Evolutionary conservation across 345 rosid genomes (phyloP).

Genomic region (Streptanthus diversifolius): DNA sequence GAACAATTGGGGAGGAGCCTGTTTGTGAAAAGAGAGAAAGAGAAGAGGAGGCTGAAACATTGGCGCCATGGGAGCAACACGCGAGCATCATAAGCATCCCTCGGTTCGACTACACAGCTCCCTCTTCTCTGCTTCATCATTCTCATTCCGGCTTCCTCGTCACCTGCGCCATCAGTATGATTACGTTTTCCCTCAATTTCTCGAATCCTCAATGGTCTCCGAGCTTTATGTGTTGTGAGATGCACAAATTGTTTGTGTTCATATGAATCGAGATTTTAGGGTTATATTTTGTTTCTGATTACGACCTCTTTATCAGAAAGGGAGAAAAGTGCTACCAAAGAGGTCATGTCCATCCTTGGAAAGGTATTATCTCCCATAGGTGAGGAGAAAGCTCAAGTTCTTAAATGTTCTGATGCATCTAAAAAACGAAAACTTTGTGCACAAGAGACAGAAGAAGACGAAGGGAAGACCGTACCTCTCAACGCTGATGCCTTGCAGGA

Average conservation of each 20-base stretch:
- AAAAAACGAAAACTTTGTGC: slow-evolving; percentile 56
- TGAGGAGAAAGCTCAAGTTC: slow-evolving; percentile 26
- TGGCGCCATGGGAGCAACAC: slow-evolving; percentile 92
- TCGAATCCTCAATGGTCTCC: neutral
- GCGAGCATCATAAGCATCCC: slow-evolving; percentile 71
- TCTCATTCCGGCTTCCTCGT: slow-evolving; percentile 84
- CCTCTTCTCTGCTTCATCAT: slow-evolving; percentile 63
- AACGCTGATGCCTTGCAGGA: slow-evolving; percentile 28
- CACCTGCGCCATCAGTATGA: slow-evolving; percentile 73
- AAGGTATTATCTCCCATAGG: slow-evolving; percentile 49
- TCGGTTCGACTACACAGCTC: slow-evolving; percentile 89
- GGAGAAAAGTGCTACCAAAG: slow-evolving; percentile 93
- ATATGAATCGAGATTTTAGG: neutral
- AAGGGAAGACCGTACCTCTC: slow-evolving; percentile 1
- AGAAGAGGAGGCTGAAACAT: slow-evolving; percentile 25
- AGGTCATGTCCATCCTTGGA: slow-evolving; percentile 71
- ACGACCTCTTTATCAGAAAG: slow-evolving; percentile 49
- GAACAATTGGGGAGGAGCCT: slow-evolving; percentile 10
- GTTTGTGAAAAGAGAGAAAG: slow-evolving; percentile 26
- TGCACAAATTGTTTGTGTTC: neutral
- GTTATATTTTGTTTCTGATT: neutral
- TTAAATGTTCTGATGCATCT: slow-evolving; percentile 28
- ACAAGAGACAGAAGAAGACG: slow-evolving; percentile 27
- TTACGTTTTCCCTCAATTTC: neutral
- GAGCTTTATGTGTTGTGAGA: neutral